Evolutionary conservation across 257 asterid species (phyloP).

Genomic region (Cruciata laevipes): DNA sequence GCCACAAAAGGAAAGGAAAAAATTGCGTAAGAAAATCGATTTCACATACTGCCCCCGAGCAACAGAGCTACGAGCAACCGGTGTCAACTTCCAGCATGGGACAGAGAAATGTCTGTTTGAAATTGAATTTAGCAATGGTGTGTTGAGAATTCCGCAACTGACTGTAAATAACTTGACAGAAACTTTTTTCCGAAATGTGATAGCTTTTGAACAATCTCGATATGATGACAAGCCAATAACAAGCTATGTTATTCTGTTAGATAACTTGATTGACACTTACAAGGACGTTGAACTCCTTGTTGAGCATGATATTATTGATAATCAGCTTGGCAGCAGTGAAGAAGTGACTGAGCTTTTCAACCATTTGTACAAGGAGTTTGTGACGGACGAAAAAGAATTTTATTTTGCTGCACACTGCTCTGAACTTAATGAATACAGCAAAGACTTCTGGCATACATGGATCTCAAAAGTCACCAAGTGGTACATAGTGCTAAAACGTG

Average conservation of each 20-base stretch:
- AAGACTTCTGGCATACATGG: too few relatives aligned
- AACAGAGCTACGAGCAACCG: conserved; percentile 22
- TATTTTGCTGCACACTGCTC: conserved; percentile 15
- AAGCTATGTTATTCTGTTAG: conserved; percentile 28
- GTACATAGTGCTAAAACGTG: too few relatives aligned
- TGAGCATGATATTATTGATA: conserved; percentile 4
- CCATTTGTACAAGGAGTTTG: conserved; percentile 24
- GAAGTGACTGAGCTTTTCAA: conserved; percentile 24
- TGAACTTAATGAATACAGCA: conserved; percentile 22
- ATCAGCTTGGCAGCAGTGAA: conserved; percentile 13
- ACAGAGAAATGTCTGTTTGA: conserved; percentile 14
- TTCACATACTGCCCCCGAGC: conserved; percentile 21
- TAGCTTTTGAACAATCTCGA: conserved; percentile 27
- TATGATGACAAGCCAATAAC: conserved; percentile 17
- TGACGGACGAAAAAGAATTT: conserved; percentile 15
- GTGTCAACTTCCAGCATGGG: conserved; percentile 16
- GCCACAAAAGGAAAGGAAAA: not conserved
- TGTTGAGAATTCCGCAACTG: conserved; percentile 18
- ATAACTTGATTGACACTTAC: conserved; percentile 23
- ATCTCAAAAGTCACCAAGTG: too few relatives aligned
- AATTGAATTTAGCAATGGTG: conserved; percentile 14
- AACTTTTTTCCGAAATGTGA: conserved; percentile 21
- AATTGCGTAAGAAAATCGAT: conserved; percentile 6
- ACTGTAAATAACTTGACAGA: conserved; percentile 18
- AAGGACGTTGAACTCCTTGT: conserved; percentile 24